Conservation (phyloP, 306 rosid genomes). For the Cucumis sativus region Cucumber_9930_V3 NC_026656.2:22620501-22621000, state of each 20-base stretch:
- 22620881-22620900: neutral
- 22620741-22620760: neutral
- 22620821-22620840: neutral
- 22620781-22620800: neutral
- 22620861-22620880: neutral
- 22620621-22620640: too few species aligned
- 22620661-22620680: too few species aligned
- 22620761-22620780: neutral
- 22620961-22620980: slow-evolving; percentile 13
- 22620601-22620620: too few species aligned
- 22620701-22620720: neutral
- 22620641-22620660: too few species aligned
- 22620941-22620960: neutral
- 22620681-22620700: too few species aligned
- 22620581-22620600: too few species aligned
- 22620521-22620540: neutral
- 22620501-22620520: too few species aligned
- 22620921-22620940: neutral
- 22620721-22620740: neutral
- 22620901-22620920: neutral
- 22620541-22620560: too few species aligned
- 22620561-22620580: too few species aligned
- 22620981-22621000: slow-evolving; percentile 65
- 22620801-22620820: neutral
- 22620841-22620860: neutral